A percentile compares a stretch with the other conserved stretches of the same genome.
Conservation (phyloP, 176 grass and related monocot genomes). For the Poa annua region DNA sequence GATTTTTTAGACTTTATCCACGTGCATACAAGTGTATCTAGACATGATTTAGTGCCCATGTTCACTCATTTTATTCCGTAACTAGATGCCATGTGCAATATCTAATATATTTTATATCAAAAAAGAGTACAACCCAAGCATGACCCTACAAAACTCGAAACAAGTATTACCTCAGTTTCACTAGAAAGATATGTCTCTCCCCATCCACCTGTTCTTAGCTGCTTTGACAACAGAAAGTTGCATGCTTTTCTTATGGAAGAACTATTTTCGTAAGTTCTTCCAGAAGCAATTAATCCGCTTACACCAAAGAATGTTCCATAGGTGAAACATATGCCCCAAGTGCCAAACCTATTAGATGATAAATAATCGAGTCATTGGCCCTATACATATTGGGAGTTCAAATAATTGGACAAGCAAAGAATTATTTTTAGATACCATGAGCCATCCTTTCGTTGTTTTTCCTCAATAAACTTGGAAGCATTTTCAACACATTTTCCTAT, state of each 20-base stretch:
- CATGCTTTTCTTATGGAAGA: slow-evolving; percentile 55
- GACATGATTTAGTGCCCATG: too few species aligned
- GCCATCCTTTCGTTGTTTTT: slow-evolving; percentile 46
- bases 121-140: too few species aligned
- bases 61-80: too few species aligned
- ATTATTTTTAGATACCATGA: slow-evolving; percentile 45
- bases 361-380: slow-evolving; percentile 8
- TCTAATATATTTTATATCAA: too few species aligned
- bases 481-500: slow-evolving; percentile 50
- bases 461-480: slow-evolving; percentile 48
- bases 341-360: slow-evolving; percentile 47
- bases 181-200: slow-evolving; percentile 50
- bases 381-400: not conserved
- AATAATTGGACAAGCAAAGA: not conserved
- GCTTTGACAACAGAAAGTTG: slow-evolving; percentile 57
- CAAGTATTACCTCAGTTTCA: slow-evolving; percentile 26
- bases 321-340: slow-evolving; percentile 63
- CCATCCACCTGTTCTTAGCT: slow-evolving; percentile 51
- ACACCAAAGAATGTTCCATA: slow-evolving; percentile 60
- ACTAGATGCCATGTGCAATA: too few species aligned
- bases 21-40: too few species aligned
- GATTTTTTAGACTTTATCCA: too few species aligned
- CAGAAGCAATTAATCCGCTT: slow-evolving; percentile 46
- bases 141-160: not conserved
- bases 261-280: slow-evolving; percentile 54